Evolutionary conservation across 2,329 filamentous ascomycete genomes (phyloP).

Genomic region (Meredithiella fracta): DNA sequence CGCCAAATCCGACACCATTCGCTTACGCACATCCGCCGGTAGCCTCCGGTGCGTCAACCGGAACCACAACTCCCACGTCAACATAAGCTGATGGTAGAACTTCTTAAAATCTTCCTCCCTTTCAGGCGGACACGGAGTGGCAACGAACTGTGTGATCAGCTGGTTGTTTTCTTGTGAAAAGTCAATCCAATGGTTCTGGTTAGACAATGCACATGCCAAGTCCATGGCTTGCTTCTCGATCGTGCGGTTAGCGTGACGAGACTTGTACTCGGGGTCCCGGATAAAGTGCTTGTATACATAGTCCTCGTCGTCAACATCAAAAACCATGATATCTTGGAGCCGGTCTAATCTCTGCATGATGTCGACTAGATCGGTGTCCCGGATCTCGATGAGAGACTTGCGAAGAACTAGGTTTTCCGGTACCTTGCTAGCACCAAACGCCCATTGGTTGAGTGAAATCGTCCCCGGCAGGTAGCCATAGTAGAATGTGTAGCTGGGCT

Average conservation of each 20-base stretch:
- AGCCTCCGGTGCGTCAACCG: slow-evolving; percentile 49
- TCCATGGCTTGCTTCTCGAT: slow-evolving; percentile 59
- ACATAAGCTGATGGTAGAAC: slow-evolving; percentile 63
- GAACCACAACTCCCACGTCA: slow-evolving; percentile 55
- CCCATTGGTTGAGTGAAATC: slow-evolving; percentile 55
- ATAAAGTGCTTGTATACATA: slow-evolving; percentile 47
- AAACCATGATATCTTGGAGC: slow-evolving; percentile 29
- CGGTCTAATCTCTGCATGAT: slow-evolving; percentile 44
- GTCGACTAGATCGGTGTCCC: slow-evolving; percentile 39
- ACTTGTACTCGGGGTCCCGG: slow-evolving; percentile 46
- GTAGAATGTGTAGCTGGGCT: slow-evolving; percentile 53
- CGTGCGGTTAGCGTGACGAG: slow-evolving; percentile 27
- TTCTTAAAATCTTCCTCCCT: slow-evolving; percentile 42
- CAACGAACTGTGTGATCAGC: slow-evolving; percentile 57
- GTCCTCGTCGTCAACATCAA: slow-evolving; percentile 39
- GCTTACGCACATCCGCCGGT: slow-evolving; percentile 45
- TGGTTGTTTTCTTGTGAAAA: slow-evolving; percentile 55
- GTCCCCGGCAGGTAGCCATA: slow-evolving; percentile 53
- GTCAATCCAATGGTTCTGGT: slow-evolving; percentile 53
- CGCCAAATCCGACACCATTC: slow-evolving; percentile 47
- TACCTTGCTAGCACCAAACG: slow-evolving; percentile 38
- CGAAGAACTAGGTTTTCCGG: slow-evolving; percentile 40
- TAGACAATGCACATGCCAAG: slow-evolving; percentile 49
- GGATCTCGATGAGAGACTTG: slow-evolving; percentile 41
- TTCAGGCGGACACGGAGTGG: slow-evolving; percentile 35